Base-by-base conservation (phyloP, 176 grass and related monocot species). In the Triticum turgidum region DNA sequence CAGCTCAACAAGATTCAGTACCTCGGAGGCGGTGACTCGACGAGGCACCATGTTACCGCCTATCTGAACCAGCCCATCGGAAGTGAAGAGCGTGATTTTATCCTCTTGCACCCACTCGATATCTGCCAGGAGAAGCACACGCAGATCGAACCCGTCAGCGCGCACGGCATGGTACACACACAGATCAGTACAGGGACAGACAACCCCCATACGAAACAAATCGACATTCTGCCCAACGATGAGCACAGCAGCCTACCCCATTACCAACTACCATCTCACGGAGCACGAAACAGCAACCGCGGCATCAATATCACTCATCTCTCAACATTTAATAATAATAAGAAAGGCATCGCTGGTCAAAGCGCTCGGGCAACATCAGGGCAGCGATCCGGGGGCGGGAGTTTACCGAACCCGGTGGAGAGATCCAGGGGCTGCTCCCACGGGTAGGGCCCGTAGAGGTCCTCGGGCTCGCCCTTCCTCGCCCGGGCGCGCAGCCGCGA, bases 51-150 rank as follows among this genome's bases (percentile, higher is more conserved):
- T 69, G 66, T 90, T 94, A 15, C 94, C 97, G 21, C 92, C 97
- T 21, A 98, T 94, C 80, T 98, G 97, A 84, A 98, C 32, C 7
- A 98, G 90, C 17, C 97, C 94, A 80, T 98, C 94, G 34, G 97
- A 86, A 80, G 97, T 98, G 86, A 98, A 96, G 78, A 98, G 90
- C 3, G 94, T 98, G 39, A 98, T 72, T 77, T 85, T 92, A 65
- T 96, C 93, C 76, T 96, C 92, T 33, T 85, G 84, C 51, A 96
- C 88, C 97, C 97, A 98, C 80, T 96, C 90, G 73, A 98, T 87
- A 21, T 82, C 97, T 98, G 82, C 44, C 64, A 78, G 61, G 72
- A 73, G 20, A 22, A 69, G 10, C 2, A 69, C 39, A 78, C 61
- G 69, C 30, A 92, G 35, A 79, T 72, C 15, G 37, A 68, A n/a